phyloP scores from a whole-genome alignment of 495 filamentous ascomycete genomes.

The Xylaria nigripes region DNA sequence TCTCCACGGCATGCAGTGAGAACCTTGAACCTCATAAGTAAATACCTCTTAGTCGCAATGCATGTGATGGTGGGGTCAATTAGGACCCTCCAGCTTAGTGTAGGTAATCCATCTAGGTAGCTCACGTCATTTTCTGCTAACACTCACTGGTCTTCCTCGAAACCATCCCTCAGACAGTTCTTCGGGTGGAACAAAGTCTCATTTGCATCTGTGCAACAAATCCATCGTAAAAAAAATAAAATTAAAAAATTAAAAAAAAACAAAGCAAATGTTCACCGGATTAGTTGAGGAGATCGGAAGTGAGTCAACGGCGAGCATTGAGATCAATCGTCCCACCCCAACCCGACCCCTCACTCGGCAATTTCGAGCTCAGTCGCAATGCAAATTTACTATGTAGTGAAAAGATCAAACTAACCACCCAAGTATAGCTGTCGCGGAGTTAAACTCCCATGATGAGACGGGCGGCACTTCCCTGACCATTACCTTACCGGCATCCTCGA shows the following conservation, averaged over 20 bases:
- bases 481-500: slow-evolving; percentile 48
- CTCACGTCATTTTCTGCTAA: background rate
- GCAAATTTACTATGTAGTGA: too few relatives aligned
- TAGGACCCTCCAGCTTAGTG: too few relatives aligned
- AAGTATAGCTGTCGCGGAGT: slow-evolving; percentile 67
- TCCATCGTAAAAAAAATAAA: background rate
- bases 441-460: slow-evolving; percentile 71
- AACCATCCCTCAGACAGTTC: background rate
- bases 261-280: slow-evolving; percentile 99
- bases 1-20: too few relatives aligned
- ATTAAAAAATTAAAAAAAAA: too few relatives aligned
- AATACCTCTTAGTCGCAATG: too few relatives aligned
- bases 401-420: slow-evolving; percentile 14
- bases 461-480: slow-evolving; percentile 89
- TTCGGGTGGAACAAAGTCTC: background rate
- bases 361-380: too few relatives aligned
- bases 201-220: background rate
- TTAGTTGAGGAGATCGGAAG: slow-evolving; percentile 94
- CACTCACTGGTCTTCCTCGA: background rate
- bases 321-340: too few relatives aligned
- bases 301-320: too few relatives aligned
- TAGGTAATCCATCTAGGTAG: too few relatives aligned
- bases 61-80: slow-evolving; percentile 7
- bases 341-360: background rate
- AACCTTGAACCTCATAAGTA: too few relatives aligned